Conservation (phyloP, 805 yeast genomes). For the Tetrapisispora arboricola region DNA sequence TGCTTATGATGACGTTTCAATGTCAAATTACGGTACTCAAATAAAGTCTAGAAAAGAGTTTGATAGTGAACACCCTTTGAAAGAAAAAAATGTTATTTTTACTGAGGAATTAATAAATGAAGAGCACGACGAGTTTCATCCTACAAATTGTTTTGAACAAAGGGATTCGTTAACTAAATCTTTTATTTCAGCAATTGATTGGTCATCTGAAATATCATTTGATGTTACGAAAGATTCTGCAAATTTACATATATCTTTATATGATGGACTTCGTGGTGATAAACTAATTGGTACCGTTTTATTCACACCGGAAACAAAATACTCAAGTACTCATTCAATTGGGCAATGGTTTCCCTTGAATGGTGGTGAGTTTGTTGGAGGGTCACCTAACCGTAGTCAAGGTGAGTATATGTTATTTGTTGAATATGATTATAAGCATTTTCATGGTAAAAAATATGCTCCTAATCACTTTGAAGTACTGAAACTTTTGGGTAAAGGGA, state of each 20-base stretch:
- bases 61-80: no score
- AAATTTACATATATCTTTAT: slow-evolving; percentile 77
- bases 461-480: slow-evolving; percentile 92
- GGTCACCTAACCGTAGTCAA: background rate
- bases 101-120: no score
- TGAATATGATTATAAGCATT: slow-evolving; percentile 58
- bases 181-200: background rate
- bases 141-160: no score
- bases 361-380: background rate
- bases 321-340: background rate
- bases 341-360: background rate
- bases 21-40: background rate
- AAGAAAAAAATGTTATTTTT: no score
- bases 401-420: slow-evolving; percentile 30
- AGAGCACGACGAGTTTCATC: no score
- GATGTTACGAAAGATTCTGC: slow-evolving; percentile 84
- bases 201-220: slow-evolving; percentile 88
- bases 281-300: slow-evolving; percentile 77
- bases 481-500: slow-evolving; percentile 86
- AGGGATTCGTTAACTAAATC: no score
- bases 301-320: slow-evolving; percentile 27
- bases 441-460: slow-evolving; percentile 67
- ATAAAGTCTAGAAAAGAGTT: no score
- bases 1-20: slow-evolving; percentile 1
- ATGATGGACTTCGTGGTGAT: slow-evolving; percentile 75